Percentiles rank a stretch among this genome's conserved stretches.
These are phyloP conservation scores for Opeltia flavorubescens DNA, from an alignment of 495 filamentous ascomycete species.

Conservation along the genomic window DNA sequence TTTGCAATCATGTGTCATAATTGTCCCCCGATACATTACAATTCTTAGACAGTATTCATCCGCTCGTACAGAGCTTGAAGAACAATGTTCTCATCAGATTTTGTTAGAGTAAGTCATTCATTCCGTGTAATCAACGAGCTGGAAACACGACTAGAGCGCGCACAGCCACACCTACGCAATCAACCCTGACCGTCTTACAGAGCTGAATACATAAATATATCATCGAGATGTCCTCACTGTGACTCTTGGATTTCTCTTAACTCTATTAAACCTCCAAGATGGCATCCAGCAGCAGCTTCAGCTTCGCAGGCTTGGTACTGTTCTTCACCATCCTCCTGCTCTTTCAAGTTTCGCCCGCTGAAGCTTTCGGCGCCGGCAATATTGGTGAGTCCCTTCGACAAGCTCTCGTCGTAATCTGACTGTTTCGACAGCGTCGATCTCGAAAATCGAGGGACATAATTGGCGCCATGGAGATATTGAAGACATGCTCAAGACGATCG, in stretches of 20 bases:
- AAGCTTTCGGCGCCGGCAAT: slow-evolving; percentile 85
- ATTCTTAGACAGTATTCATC: too few relatives aligned
- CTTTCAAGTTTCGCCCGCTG: slow-evolving; percentile 36
- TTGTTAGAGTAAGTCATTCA: too few relatives aligned
- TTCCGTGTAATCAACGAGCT: too few relatives aligned
- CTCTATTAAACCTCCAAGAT: neutral
- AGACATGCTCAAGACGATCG: slow-evolving; percentile 80
- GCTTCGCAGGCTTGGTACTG: neutral
- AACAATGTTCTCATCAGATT: too few relatives aligned
- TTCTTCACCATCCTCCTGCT: slow-evolving; percentile 43
- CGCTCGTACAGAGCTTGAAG: too few relatives aligned
- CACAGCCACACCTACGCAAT: too few relatives aligned
- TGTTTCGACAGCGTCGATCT: slow-evolving; percentile 53
- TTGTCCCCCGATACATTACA: too few relatives aligned
- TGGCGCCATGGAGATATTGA: slow-evolving; percentile 98
- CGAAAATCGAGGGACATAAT: slow-evolving; percentile 84
- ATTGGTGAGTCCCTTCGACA: slow-evolving; percentile 11
- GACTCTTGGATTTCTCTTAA: too few relatives aligned
- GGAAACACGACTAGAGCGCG: too few relatives aligned
- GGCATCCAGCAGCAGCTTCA: neutral
- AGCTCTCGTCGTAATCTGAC: neutral
- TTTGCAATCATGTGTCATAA: too few relatives aligned
- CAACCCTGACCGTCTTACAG: neutral
- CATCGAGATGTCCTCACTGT: too few relatives aligned
- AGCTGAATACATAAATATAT: neutral